Percentiles rank a stretch among this genome's conserved stretches.
Evolutionary conservation across 192 early-diverging fungal species (phyloP).

Genomic region (Haplosporangium gracile): DNA sequence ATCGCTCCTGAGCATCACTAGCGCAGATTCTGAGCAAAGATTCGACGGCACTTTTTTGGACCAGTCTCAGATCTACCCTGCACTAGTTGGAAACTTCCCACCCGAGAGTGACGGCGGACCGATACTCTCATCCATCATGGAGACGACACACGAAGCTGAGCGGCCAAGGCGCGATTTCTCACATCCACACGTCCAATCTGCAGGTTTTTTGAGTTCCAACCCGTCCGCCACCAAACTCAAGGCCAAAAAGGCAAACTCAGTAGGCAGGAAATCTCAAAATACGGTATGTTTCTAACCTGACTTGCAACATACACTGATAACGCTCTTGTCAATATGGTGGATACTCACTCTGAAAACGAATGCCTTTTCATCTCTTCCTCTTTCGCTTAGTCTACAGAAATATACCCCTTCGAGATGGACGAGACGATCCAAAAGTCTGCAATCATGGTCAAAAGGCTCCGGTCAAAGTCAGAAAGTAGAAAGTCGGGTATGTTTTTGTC

Average conservation of each 20-base stretch:
- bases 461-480: slow-evolving; percentile 49
- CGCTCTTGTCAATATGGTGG: neutral
- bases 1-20: neutral
- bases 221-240: neutral
- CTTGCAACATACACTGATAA: neutral
- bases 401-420: slow-evolving; percentile 32
- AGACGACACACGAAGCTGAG: neutral
- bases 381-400: neutral
- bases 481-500: slow-evolving; percentile 23
- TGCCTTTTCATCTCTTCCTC: neutral
- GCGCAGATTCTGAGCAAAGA: neutral
- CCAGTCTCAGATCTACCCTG: neutral
- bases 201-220: neutral
- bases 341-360: neutral
- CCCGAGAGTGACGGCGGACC: neutral
- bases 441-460: slow-evolving; percentile 51
- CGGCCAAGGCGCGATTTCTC: neutral
- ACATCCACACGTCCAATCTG: neutral
- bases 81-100: neutral
- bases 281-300: neutral
- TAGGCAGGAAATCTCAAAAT: neutral
- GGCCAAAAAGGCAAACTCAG: neutral
- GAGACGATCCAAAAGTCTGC: slow-evolving; percentile 51
- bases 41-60: neutral
- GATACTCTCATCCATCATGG: neutral